Base-by-base conservation (phyloP, 2,329 filamentous ascomycete genomes). In the Xylaria arbuscula region DNA sequence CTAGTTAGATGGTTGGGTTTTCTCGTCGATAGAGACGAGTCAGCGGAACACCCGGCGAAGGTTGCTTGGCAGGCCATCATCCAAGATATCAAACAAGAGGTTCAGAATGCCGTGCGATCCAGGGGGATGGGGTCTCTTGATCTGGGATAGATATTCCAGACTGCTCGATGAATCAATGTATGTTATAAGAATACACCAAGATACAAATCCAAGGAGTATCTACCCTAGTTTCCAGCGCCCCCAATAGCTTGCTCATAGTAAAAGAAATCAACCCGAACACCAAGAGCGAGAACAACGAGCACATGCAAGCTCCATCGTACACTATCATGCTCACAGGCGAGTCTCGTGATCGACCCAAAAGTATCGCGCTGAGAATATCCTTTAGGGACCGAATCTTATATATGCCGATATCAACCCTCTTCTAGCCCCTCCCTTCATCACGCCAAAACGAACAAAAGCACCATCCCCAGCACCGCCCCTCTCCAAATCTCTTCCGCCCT, bases 1-100 rank as follows among this genome's bases (percentile, higher is more conserved):
- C 80, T 96, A 19, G 86, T 92, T 13, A 88, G 85, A 72, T 97
- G 93, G 93, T 72, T 91, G 57, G 82, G 83, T 50, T 83, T 87
- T 75, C 71, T 90, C 22, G 83, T 90, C 7, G 85, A 86, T 54
- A 84, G 86, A 53, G 82, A 82, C 38, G 79, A 78, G 8, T 76
- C 75, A 4, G 78, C 73, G 2, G 78, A 74, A 63, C 63, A 67
- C 15, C 56, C 38, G 3, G 85, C 81, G 5, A 81, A 79, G 66
- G 75, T 77, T 63, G 76, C 77, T 32, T 91, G 89, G 89, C 77
- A 72, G 53, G 75, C 76, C 58, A 83, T 84, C 1, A 72, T 86
- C 28, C 72, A 69, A 36, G 78, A 76, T 2, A 80, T 88, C 54
- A 86, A 86, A 76, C 76, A 74, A 2, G 81, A 82, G 22, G 84